Evolutionary conservation across 2,329 filamentous ascomycete species (phyloP), one percentile per base, ranked within the genome.

Genomic region (Fusarium solani-melongenae): DNA sequence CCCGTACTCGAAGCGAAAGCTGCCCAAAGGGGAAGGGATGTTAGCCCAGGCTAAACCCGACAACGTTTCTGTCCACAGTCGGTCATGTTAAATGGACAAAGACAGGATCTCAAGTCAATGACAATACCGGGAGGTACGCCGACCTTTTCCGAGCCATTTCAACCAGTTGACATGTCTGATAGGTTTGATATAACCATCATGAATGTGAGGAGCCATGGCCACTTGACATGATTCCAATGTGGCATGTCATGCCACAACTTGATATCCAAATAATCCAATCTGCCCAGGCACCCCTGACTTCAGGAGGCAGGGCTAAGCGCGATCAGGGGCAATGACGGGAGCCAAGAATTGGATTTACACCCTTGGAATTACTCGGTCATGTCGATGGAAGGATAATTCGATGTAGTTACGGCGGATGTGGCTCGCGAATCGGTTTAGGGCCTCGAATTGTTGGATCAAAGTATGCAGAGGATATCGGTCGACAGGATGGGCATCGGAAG

Each of bases 221-320:
- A 33, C 29, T 14, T 29, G 57, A 36, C 34, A 17, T 62, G 15
- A 29, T 9, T 7, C 39, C 4, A 33, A 33, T 38, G 12, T 24
- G 27, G 24, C 11, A 49, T 36, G 17, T 15, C 39, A 17, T 41
- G 51, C 27, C 29, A 36, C 34, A 36, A 62, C 46, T 27, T 20
- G 58, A 65, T 70, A 44, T 53, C 34, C 29, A 12, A 64, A 14
- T 29, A 6, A 22, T n/a, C 36, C 22, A 46, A 12, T 14, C 31
- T 22, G 64, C 49, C 33, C 14, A 53, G 31, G 31, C 36, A 27
- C 31, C 44, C 64, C 71, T 72, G 68, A 72, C 71, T 73, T 73
- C 71, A 73, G 61, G 71, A 53, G 27, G 58, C 20, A 46, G 22
- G 58, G 34, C 6, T 20, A 44, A 34, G 20, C 22, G 15, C 17